A percentile compares a stretch with the other conserved stretches of the same genome.
These are phyloP conservation scores for Tylopilus plumbeoviolaceoides DNA, from an alignment of 768 basidiomycete genomes.

Conservation along the genomic window DNA sequence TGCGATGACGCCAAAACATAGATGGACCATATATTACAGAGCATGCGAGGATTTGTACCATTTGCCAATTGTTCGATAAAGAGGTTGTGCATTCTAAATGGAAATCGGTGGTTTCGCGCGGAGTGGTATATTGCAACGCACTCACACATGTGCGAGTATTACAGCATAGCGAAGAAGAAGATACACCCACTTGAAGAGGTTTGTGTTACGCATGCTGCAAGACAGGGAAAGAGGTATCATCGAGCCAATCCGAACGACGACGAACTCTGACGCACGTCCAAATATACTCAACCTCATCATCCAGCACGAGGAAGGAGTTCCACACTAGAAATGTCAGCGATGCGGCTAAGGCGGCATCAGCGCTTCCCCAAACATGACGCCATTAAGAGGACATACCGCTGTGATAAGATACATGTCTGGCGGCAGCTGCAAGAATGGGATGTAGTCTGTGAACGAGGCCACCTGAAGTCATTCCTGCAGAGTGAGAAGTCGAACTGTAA, in stretches of 20 bases:
- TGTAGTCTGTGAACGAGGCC: not conserved
- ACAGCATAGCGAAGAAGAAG: slow-evolving; percentile 26
- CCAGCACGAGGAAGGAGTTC: slow-evolving; percentile 10
- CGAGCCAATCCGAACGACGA: not conserved
- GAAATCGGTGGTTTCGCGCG: not conserved
- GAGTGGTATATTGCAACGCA: not conserved
- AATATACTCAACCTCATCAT: slow-evolving; percentile 18
- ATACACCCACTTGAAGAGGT: slow-evolving; percentile 29
- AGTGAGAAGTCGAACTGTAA: not conserved
- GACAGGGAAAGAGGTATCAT: not conserved
- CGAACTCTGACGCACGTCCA: slow-evolving; percentile 18
- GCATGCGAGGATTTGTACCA: slow-evolving; percentile 6
- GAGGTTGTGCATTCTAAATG: slow-evolving; percentile 14
- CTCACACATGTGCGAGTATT: slow-evolving; percentile 21
- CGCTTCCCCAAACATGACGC: not conserved
- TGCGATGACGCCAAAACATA: slow-evolving; percentile 7
- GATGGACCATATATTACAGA: slow-evolving; percentile 10
- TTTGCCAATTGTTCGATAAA: slow-evolving; percentile 6
- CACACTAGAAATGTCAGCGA: slow-evolving; percentile 14
- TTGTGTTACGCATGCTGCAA: slow-evolving; percentile 22
- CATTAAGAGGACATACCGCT: not conserved
- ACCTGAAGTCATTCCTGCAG: not conserved
- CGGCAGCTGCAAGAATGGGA: not conserved
- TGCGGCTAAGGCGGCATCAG: slow-evolving; percentile 11
- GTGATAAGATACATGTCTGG: slow-evolving; percentile 11